Evolutionary conservation across 495 filamentous ascomycete species (phyloP).

Genomic region (Aspergillus nanangensis): DNA sequence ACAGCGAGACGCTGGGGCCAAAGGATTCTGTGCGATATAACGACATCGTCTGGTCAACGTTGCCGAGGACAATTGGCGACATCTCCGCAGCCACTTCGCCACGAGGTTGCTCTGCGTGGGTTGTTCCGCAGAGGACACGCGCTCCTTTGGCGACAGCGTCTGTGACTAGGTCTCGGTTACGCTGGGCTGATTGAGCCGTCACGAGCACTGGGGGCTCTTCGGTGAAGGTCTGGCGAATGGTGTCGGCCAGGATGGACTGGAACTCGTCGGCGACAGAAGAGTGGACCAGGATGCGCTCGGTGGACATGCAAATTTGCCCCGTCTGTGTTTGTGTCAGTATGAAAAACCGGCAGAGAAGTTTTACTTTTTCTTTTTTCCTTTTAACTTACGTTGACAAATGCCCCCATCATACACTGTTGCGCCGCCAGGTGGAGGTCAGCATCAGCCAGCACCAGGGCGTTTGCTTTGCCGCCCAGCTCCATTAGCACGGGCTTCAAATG

Average conservation of each 20-base stretch:
- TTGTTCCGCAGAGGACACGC: neutral
- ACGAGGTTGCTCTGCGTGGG: neutral
- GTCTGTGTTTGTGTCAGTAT: conserved; percentile 5
- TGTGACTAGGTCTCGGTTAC: neutral
- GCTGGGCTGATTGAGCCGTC: neutral
- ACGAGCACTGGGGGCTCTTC: neutral
- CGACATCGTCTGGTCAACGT: conserved; percentile 62
- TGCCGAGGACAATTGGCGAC: conserved; percentile 56
- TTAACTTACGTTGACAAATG: conserved; percentile 29
- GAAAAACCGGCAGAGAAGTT: too few species aligned
- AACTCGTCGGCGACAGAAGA: conserved; percentile 27
- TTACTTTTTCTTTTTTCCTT: too few species aligned
- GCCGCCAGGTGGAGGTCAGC: conserved; percentile 43
- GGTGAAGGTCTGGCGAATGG: neutral
- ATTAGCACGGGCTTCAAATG: conserved; percentile 46
- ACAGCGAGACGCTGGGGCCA: conserved; percentile 53
- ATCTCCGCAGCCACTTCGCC: conserved; percentile 45
- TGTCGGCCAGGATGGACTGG: neutral
- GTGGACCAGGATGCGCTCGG: conserved; percentile 66
- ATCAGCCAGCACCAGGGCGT: conserved; percentile 43
- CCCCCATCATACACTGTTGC: conserved; percentile 25
- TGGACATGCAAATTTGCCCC: conserved; percentile 83
- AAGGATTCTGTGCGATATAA: conserved; percentile 73
- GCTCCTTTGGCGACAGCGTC: conserved; percentile 4
- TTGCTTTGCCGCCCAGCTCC: conserved; percentile 51